phyloP scores from a whole-genome alignment of 2,329 filamentous ascomycete genomes.

The Colletotrichum costaricense region DNA sequence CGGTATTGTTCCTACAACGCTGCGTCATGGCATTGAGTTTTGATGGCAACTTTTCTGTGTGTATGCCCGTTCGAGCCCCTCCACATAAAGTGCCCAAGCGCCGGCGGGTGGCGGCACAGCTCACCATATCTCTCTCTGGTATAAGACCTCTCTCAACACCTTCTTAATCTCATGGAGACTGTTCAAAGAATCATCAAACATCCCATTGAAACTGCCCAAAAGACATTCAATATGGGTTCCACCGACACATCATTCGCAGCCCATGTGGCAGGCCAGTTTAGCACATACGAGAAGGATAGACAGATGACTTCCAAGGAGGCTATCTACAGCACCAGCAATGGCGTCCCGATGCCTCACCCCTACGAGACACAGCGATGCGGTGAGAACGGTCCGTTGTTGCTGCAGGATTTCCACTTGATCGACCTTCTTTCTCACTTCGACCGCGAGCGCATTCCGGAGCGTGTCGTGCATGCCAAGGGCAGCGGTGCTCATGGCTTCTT shows the following conservation, averaged over 20 bases:
- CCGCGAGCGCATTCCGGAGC: slow-evolving; percentile 66
- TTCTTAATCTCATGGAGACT: background rate
- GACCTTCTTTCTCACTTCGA: slow-evolving; percentile 67
- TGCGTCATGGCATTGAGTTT: background rate
- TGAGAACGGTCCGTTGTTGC: slow-evolving; percentile 49
- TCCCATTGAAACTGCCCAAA: background rate
- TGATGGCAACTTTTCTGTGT: background rate
- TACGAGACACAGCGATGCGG: background rate
- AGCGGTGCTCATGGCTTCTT: slow-evolving; percentile 66
- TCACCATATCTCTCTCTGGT: background rate
- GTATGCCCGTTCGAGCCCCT: background rate
- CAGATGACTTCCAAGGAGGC: slow-evolving; percentile 60
- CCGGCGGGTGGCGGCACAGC: background rate
- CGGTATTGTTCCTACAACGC: background rate
- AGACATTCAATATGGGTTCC: slow-evolving; percentile 33
- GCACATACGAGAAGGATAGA: slow-evolving; percentile 53
- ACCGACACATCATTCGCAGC: slow-evolving; percentile 50
- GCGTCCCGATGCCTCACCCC: background rate
- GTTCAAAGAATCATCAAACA: background rate
- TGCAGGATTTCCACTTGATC: slow-evolving; percentile 64
- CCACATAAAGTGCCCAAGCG: background rate
- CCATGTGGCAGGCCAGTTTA: slow-evolving; percentile 50
- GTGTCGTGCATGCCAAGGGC: slow-evolving; percentile 49
- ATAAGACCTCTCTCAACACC: background rate
- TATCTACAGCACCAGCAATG: slow-evolving; percentile 39